These are phyloP conservation scores for Euclidium syriacum DNA, from an alignment of 345 rosid genomes.

Conservation along the genomic window DNA sequence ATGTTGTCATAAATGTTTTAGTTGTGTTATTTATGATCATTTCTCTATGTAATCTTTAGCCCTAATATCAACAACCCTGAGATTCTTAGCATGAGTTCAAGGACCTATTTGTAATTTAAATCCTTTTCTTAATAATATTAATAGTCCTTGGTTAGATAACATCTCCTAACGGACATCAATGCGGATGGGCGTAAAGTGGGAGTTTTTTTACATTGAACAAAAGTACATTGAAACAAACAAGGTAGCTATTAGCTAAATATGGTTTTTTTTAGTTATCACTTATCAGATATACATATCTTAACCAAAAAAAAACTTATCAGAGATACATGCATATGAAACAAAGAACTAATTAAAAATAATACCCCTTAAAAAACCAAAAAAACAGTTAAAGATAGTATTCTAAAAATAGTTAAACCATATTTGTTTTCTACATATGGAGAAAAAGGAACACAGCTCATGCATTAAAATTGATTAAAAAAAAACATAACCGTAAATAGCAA, in stretches of 20 bases:
- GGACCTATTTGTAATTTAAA: not conserved
- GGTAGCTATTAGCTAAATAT: too few species aligned
- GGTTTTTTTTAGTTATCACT: too few species aligned
- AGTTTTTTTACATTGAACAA: too few species aligned
- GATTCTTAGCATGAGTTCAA: not conserved
- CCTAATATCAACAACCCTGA: constrained; percentile 5
- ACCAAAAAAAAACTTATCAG: too few species aligned
- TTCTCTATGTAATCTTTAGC: constrained; percentile 13
- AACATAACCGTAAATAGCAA: not conserved
- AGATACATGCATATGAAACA: not conserved
- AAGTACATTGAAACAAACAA: too few species aligned
- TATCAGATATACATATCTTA: too few species aligned
- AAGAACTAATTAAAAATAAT: not conserved
- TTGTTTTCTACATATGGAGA: not conserved
- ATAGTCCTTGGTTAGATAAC: too few species aligned
- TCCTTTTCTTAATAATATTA: too few species aligned
- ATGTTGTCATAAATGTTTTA: constrained; percentile 18
- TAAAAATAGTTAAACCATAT: not conserved
- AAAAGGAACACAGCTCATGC: not conserved
- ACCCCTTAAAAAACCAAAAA: not conserved
- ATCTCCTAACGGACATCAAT: too few species aligned
- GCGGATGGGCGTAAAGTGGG: too few species aligned
- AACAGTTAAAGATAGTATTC: too few species aligned
- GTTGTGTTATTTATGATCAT: constrained; percentile 7
- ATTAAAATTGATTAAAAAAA: not conserved